Conservation (phyloP, 1,284 basidiomycete genomes). For the Boletellus sp. region DNA sequence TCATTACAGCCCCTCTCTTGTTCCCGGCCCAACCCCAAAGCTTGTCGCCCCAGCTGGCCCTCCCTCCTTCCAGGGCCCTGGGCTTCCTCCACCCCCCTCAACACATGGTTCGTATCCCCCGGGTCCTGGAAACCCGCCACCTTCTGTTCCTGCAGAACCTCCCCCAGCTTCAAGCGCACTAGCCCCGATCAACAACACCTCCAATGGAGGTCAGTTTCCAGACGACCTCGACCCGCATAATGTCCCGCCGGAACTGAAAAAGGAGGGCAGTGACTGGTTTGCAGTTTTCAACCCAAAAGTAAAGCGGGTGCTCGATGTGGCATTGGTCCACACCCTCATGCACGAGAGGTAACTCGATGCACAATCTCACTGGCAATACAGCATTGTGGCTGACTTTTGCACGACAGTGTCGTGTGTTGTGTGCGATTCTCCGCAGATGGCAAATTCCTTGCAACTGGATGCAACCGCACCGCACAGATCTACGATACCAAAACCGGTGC, state of each 20-base stretch:
- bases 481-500: conserved; percentile 71
- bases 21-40: conserved; percentile 33
- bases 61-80: conserved; percentile 36
- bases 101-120: conserved; percentile 36
- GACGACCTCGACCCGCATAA: conserved; percentile 48
- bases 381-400: conserved; percentile 9
- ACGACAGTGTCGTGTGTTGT: conserved; percentile 70
- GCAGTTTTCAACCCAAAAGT: conserved; percentile 89
- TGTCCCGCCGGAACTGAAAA: conserved; percentile 56
- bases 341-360: conserved; percentile 79
- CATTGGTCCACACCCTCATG: conserved; percentile 83
- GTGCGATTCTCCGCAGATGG: conserved; percentile 82
- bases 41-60: conserved; percentile 29
- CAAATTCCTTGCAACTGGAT: conserved; percentile 74
- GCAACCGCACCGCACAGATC: conserved; percentile 74
- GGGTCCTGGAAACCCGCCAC: conserved; percentile 33
- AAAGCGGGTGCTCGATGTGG: conserved; percentile 83
- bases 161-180: conserved; percentile 22
- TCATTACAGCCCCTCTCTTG: conserved; percentile 36
- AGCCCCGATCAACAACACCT: conserved; percentile 25
- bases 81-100: conserved; percentile 35
- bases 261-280: conserved; percentile 93
- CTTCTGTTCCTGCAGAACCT: conserved; percentile 28
- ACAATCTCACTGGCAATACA: not conserved
- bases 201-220: conserved; percentile 37